Percentiles rank a stretch among this genome's conserved stretches.
phyloP scores from a whole-genome alignment of 1,284 basidiomycete genomes.

The Microbotryum scabiosae region DNA sequence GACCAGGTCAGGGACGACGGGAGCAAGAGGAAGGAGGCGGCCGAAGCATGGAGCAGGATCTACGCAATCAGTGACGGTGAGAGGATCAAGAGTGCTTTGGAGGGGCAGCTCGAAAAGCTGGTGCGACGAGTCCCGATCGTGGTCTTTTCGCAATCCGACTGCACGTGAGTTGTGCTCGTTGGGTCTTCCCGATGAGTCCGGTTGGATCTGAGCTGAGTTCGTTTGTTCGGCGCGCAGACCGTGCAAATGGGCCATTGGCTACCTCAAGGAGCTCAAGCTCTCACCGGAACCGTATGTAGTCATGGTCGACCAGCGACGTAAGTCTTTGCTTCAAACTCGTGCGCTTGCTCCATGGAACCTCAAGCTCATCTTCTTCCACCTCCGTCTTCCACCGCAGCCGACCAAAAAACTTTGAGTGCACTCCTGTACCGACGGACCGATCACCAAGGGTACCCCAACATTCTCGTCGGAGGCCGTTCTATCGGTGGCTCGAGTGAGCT shows the following conservation, averaged over 20 bases:
- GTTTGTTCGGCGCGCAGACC: conserved; percentile 44
- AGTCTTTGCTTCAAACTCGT: conserved; percentile 21
- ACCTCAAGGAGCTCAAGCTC: conserved; percentile 4
- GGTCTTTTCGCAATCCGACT: conserved; percentile 72
- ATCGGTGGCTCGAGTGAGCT: conserved; percentile 67
- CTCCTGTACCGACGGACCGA: conserved; percentile 58
- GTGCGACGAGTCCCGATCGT: conserved; percentile 55
- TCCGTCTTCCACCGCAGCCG: conserved; percentile 44
- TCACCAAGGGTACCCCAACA: conserved; percentile 64
- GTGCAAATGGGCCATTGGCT: conserved; percentile 50
- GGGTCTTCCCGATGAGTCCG: background rate
- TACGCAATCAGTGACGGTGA: conserved; percentile 9
- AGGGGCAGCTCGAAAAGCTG: conserved; percentile 44
- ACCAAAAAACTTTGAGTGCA: conserved; percentile 55
- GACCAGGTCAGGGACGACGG: conserved; percentile 18
- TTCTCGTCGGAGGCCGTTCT: conserved; percentile 56
- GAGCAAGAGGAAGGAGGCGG: background rate
- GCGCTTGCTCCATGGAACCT: background rate
- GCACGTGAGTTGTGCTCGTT: conserved; percentile 49
- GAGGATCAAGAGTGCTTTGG: conserved; percentile 19
- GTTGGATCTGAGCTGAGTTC: background rate
- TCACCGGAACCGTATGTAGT: conserved; percentile 46
- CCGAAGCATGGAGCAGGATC: conserved; percentile 17
- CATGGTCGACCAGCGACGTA: conserved; percentile 64
- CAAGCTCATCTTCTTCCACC: no score